Base-by-base conservation (phyloP, 108 stramenopile genomes). In the Nitzschia sp. region DNA sequence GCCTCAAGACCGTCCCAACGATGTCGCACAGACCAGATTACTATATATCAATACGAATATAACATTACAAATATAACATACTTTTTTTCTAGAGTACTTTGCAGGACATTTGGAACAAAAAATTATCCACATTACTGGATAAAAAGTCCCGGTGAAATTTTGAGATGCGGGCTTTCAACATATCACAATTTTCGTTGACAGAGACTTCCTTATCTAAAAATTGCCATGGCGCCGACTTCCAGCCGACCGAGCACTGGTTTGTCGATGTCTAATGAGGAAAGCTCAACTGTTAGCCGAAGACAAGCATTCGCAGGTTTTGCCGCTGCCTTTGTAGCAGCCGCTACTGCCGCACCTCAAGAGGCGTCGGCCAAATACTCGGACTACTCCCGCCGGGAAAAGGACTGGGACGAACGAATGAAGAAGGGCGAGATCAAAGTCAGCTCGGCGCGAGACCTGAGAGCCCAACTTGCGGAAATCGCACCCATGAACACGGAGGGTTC, bases 381-480 rank as follows among this genome's bases (percentile, higher is more conserved):
- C 18, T 94, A 89, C 72, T 69, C 83, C 9, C 67, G 71, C 3
- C 74, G 90, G 1, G 93, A 94, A 64, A 73, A 94, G 68, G 93
- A 94, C 48, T 94, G 93, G 93, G 70, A 91, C 45, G 65, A 76
- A 48, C 83, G 92, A 26, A 28, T 65, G 32, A 55, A 70, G 6
- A 88, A 75, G 26, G 89, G 89, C 42, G 87, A 94, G 57, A 59
- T 94, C 58, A 74, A 91, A 56, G 59, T 59, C 47, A 82, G 83
- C 8, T 76, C 65, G 24, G 81, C 93, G n/a, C 54, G 63, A 28
- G 75, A 89, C 17, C 71, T 94, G 17, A 74, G 86, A 38, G 53
- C 59, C 9, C 88, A 91, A 51, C 81, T 94, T 2, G 77, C 78
- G 0, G 90, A 94, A 53, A 90, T 94, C 54, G 93, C 74, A 6